phyloP scores from a whole-genome alignment of 2,329 filamentous ascomycete genomes.

The Coniochaeta pulveracea region DNA sequence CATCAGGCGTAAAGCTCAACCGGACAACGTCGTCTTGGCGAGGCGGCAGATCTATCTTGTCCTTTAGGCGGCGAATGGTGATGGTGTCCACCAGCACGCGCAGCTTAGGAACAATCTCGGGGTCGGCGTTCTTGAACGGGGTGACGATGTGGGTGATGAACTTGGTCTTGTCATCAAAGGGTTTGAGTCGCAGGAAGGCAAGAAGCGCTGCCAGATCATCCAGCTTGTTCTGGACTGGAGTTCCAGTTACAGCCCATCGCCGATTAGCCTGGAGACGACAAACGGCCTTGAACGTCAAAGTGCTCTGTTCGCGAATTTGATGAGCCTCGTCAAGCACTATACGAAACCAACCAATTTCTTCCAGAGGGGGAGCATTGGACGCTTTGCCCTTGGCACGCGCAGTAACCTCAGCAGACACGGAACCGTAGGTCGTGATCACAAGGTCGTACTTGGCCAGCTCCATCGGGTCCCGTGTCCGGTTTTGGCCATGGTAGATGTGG shows the following conservation, averaged over 20 bases:
- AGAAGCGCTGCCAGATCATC: conserved; percentile 83
- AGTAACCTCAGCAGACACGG: conserved; percentile 68
- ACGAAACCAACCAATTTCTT: conserved; percentile 81
- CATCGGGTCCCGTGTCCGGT: conserved; percentile 56
- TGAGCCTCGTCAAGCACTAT: conserved; percentile 93
- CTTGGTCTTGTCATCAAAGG: conserved; percentile 67
- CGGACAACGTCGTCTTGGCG: conserved; percentile 62
- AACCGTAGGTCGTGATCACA: conserved; percentile 88
- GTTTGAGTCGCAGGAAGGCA: conserved; percentile 72
- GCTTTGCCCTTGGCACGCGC: conserved; percentile 49
- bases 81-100: conserved; percentile 89
- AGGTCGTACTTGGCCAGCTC: conserved; percentile 67
- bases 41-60: conserved; percentile 73
- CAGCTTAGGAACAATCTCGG: conserved; percentile 72
- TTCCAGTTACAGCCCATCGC: conserved; percentile 95
- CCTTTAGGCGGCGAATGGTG: conserved; percentile 81
- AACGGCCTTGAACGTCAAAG: conserved; percentile 74
- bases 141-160: conserved; percentile 73
- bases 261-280: conserved; percentile 68
- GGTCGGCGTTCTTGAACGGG: conserved; percentile 80
- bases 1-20: conserved; percentile 65
- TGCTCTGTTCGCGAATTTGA: conserved; percentile 77
- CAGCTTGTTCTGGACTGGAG: conserved; percentile 86
- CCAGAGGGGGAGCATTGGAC: conserved; percentile 53
- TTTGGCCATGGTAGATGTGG: conserved; percentile 79